Base-by-base conservation (phyloP, 176 grass and related monocot species). In the Oryza glumipatula region DNA sequence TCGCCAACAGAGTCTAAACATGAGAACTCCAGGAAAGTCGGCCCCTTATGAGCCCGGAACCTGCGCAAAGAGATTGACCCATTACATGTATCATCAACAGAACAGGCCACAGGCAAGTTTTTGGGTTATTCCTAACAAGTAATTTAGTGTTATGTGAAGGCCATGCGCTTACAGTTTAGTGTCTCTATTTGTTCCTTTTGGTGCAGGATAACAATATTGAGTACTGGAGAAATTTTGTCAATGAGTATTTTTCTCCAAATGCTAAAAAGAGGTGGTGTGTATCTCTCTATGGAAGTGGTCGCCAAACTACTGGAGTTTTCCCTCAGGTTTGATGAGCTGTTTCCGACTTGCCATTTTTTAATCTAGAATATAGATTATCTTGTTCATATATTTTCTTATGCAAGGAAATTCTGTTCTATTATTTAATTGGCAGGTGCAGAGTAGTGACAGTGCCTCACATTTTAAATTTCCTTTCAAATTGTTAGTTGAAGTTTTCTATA, bases 221-320 rank as follows among this genome's bases (percentile, higher is more conserved):
- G 54, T 99, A 96, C 82, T 99, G 97, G 97, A 96, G 94, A 82
- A 99, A 92, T 69, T 99, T 99, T 88, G 92, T 96, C 21, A 89
- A 89, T 5, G 97, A 99, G 71, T 99, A 96, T 77, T 99, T 94
- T 84, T 88, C 97, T 33, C 94, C 94, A 48, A 94, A 86, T 89
- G 91, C 97, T 39, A 99, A 96, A 80, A 99, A 99, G 82, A 99
- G 97, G 76, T 99, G 97, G 97, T 99, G 97, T 88, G 97, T 99
- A 33, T 99, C 97, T 46, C 94, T 96, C 43, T 99, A 99, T 84
- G 97, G 97, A 88, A 96, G 84, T 90, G 89, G 91, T 66, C 97
- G 97, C 41, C 97, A 99, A 88, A 96, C 97, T 66, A 99, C 94
- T 74, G 97, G 97, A 78, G 97, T 99, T 91, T 96, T 99, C 60